Conservation (phyloP, 192 early-diverging fungal genomes). For the Spinellus fusiger region DNA sequence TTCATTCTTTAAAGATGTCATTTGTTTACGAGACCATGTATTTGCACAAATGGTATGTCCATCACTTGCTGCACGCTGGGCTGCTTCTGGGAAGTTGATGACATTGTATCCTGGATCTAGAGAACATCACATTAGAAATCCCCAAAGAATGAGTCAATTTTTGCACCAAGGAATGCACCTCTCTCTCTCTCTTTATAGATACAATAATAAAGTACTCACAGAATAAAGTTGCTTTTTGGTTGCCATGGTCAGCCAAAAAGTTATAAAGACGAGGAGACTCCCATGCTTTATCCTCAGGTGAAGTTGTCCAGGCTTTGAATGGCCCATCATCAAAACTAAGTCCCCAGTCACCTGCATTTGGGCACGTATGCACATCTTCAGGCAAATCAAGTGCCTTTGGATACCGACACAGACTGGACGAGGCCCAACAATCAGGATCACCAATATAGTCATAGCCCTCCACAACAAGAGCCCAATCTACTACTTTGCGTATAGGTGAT, state of each 20-base stretch:
- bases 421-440: conserved; percentile 25
- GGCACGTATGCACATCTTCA: conserved; percentile 25
- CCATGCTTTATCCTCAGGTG: conserved; percentile 16
- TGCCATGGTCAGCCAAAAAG: conserved; percentile 25
- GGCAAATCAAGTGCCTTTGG: conserved; percentile 30
- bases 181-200: neutral
- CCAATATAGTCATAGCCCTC: conserved; percentile 5
- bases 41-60: conserved; percentile 51
- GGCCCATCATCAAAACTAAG: conserved; percentile 34
- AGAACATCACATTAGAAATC: neutral
- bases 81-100: conserved; percentile 26
- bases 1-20: conserved; percentile 48
- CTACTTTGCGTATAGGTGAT: conserved; percentile 10
- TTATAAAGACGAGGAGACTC: conserved; percentile 31
- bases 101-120: conserved; percentile 36
- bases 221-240: conserved; percentile 42
- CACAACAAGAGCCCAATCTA: conserved; percentile 18
- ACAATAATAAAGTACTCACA: too few species aligned
- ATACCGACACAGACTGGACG: conserved; percentile 10
- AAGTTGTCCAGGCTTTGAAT: conserved; percentile 5
- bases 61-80: conserved; percentile 23
- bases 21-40: conserved; percentile 45
- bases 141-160: neutral
- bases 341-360: conserved; percentile 21
- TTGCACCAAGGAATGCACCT: neutral